A percentile compares a stretch with the other conserved stretches of the same genome.
Evolutionary conservation across 768 basidiomycete species (phyloP).

Genomic region (Lactifluus volemus): DNA sequence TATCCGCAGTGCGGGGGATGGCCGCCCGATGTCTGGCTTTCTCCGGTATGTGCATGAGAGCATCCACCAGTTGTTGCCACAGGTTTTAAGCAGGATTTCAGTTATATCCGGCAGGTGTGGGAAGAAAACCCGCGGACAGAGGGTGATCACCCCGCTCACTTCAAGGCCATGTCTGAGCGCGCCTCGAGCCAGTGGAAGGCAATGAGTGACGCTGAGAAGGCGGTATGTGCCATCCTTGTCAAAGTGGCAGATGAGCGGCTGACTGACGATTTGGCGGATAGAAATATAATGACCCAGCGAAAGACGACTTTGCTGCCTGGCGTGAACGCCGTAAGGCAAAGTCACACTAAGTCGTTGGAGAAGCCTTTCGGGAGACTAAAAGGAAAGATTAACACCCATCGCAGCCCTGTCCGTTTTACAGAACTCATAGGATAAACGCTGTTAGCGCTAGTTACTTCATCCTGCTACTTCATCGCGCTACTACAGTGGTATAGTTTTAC

Average conservation of each 20-base stretch:
- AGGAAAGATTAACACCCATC: background rate
- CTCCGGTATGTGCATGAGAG: background rate
- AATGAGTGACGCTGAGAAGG: slow-evolving; percentile 12
- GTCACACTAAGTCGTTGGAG: background rate
- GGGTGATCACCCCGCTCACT: background rate
- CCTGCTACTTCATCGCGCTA: background rate
- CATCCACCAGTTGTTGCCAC: background rate
- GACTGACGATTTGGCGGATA: background rate
- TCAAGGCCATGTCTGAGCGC: background rate
- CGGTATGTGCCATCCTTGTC: slow-evolving; percentile 15
- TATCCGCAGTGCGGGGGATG: background rate
- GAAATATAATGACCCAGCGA: slow-evolving; percentile 2
- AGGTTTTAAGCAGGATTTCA: background rate
- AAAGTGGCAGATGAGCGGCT: background rate
- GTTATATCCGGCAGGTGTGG: background rate
- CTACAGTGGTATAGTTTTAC: background rate
- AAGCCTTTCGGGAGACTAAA: background rate
- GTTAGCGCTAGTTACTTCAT: background rate
- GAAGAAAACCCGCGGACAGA: background rate
- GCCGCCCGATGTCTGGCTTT: background rate
- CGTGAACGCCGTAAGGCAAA: background rate
- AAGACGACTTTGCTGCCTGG: background rate
- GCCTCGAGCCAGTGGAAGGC: background rate
- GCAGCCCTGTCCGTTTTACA: background rate
- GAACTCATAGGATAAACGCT: background rate